These are phyloP conservation scores for Rhododendron kiyosumense DNA, from an alignment of 148 eudicot species.

Conservation along the genomic window DNA sequence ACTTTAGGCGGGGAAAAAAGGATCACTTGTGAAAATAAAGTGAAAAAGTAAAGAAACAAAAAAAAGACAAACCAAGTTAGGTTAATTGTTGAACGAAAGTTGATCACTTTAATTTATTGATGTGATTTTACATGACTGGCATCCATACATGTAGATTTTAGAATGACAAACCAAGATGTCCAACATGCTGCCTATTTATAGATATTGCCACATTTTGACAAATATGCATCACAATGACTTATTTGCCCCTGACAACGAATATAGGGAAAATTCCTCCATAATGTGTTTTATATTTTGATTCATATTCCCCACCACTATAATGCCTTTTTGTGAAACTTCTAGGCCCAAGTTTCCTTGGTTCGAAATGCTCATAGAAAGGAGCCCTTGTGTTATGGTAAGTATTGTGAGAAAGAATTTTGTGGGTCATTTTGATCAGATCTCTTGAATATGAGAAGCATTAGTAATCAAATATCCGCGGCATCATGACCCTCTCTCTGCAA, in stretches of 20 bases:
- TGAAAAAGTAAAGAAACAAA: constrained; percentile 1
- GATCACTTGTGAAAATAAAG: neutral
- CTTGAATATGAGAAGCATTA: neutral
- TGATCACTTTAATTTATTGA: neutral
- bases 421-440: neutral
- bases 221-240: neutral
- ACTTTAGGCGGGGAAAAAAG: neutral
- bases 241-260: neutral
- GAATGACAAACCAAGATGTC: neutral
- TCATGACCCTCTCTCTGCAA: neutral
- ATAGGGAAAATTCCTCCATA: neutral
- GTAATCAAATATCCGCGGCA: neutral
- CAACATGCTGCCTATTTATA: neutral
- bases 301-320: neutral
- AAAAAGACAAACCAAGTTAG: neutral
- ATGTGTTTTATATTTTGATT: neutral
- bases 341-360: neutral
- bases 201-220: neutral
- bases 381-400: neutral
- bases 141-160: neutral
- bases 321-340: neutral
- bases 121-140: constrained; percentile 7
- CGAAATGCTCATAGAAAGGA: neutral
- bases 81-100: constrained; percentile 7
- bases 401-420: neutral